These are phyloP conservation scores for Rhamnella rubrinervis DNA, from an alignment of 331 rosid species.

Conservation along the genomic window DNA sequence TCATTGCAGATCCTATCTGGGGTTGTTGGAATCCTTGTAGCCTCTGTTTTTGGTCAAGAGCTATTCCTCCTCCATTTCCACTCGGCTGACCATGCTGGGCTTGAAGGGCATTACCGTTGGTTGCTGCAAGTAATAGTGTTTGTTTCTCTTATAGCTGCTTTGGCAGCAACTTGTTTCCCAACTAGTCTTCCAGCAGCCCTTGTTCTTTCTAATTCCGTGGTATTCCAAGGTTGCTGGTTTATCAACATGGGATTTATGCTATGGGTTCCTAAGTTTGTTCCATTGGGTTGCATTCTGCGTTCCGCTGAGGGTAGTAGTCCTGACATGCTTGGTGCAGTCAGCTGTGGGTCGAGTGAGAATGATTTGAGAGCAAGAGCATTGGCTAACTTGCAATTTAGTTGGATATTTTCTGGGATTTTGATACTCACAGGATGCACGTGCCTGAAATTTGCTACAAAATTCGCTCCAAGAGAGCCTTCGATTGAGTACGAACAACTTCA, in stretches of 20 bases:
- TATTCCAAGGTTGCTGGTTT: conserved; percentile 93
- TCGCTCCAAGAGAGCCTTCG: conserved; percentile 32
- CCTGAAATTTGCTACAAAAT: conserved; percentile 53
- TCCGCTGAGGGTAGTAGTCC: conserved; percentile 23
- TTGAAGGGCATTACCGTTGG: conserved; percentile 97
- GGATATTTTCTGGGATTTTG: conserved; percentile 68
- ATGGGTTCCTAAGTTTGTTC: conserved; percentile 65
- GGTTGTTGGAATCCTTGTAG: conserved; percentile 57
- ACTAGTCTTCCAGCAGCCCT: conserved; percentile 69
- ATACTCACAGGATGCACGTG: conserved; percentile 52
- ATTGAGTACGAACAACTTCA: conserved; percentile 75
- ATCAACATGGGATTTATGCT: conserved; percentile 81
- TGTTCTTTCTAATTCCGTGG: conserved; percentile 66
- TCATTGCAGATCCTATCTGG: conserved; percentile 58
- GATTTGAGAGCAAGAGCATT: conserved; percentile 73
- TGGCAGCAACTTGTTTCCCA: conserved; percentile 61
- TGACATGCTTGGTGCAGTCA: conserved; percentile 60
- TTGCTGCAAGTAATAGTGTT: conserved; percentile 74
- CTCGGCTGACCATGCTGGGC: conserved; percentile 86
- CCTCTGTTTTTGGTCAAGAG: conserved; percentile 79
- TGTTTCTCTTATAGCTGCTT: conserved; percentile 48
- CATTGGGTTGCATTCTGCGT: conserved; percentile 59
- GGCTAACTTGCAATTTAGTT: conserved; percentile 90
- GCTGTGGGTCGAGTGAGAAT: conserved; percentile 57
- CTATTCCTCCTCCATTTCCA: conserved; percentile 85